Conservation (phyloP, 371 early-diverging fungal species). For the Actinomucor elegans region DNA sequence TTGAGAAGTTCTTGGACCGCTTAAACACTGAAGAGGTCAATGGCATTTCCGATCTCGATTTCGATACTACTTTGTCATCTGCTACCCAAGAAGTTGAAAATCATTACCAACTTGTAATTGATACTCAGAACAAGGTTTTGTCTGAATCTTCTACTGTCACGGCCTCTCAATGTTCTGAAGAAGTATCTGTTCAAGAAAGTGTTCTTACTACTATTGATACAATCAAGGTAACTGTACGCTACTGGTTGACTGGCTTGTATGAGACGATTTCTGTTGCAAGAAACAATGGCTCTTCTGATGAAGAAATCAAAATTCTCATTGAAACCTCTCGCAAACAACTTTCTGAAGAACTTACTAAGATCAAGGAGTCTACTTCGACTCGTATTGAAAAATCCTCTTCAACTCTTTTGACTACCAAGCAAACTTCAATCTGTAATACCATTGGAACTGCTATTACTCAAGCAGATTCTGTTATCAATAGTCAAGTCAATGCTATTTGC, state of each 20-base stretch:
- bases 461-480: constrained; percentile 18
- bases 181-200: constrained; percentile 11
- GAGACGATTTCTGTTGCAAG: constrained; percentile 21
- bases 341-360: constrained; percentile 8
- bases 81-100: constrained; percentile 28
- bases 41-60: constrained; percentile 16
- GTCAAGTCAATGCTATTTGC: constrained; percentile 19
- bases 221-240: constrained; percentile 33
- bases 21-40: constrained; percentile 15
- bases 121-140: constrained; percentile 13
- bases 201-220: constrained; percentile 29
- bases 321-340: constrained; percentile 29
- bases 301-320: constrained; percentile 28
- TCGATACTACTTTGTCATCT: constrained; percentile 16
- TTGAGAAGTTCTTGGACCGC: constrained; percentile 29
- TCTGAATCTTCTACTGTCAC: background rate
- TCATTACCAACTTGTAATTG: constrained; percentile 19
- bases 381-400: constrained; percentile 18
- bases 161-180: background rate
- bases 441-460: constrained; percentile 30
- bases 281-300: constrained; percentile 33
- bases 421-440: constrained; percentile 19
- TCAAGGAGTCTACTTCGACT: constrained; percentile 8
- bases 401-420: constrained; percentile 9
- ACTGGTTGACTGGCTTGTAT: constrained; percentile 30